Conservation (phyloP, 179 eudicot genomes). For the Beta lomatogona region DNA sequence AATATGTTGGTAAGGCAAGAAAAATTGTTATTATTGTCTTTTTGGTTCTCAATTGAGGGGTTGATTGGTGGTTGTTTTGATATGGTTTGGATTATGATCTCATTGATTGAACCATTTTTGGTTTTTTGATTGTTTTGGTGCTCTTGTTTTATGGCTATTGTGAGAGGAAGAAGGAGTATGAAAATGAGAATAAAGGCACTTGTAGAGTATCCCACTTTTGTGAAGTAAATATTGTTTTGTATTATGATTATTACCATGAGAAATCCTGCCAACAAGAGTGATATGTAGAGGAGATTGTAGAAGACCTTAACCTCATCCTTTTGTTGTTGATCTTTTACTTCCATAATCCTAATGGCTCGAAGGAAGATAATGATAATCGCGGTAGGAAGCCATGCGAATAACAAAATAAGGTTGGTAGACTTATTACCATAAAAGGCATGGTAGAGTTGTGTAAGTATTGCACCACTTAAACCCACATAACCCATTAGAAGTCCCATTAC, state of each 20-base stretch:
- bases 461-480: constrained; percentile 29
- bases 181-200: neutral
- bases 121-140: neutral
- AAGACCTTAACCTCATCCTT: constrained; percentile 24
- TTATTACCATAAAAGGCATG: constrained; percentile 25
- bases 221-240: constrained; percentile 27
- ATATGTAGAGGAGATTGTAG: constrained; percentile 22
- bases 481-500: constrained; percentile 29
- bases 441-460: constrained; percentile 32
- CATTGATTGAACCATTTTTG: neutral
- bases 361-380: constrained; percentile 10
- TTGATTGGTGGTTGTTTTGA: constrained; percentile 10
- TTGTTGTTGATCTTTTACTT: neutral
- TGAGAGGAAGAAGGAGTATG: constrained; percentile 16
- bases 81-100: neutral
- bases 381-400: constrained; percentile 27
- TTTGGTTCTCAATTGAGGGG: constrained; percentile 30
- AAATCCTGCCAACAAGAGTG: constrained; percentile 21
- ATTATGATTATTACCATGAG: constrained; percentile 23
- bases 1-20: constrained; percentile 6
- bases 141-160: constrained; percentile 11
- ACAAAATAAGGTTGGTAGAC: constrained; percentile 1
- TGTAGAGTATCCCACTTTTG: constrained; percentile 11
- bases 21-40: neutral
- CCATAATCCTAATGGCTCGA: constrained; percentile 18